Evolutionary conservation across 179 eudicot species (phyloP), one percentile per base, ranked within the genome.

Genomic region (Kewa caespitosa): DNA sequence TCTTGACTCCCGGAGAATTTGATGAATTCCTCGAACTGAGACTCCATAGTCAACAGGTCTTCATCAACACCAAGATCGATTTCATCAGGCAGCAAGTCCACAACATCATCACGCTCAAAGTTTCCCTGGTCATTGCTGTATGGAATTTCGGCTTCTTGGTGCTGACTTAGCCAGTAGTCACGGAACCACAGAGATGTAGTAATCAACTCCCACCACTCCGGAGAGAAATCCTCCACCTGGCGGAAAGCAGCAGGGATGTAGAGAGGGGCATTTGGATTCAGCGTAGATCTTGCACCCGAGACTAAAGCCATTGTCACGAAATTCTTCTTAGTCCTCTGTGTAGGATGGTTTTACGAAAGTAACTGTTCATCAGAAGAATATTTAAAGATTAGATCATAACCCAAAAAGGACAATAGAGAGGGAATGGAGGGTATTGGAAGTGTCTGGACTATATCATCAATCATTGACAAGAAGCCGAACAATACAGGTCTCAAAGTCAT

Each of bases 201-300:
- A 69, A 95, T 87, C 79, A 92, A 83, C 18, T 92, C 83, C 86
- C 92, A 93, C 97, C 99, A 95, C 77, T 93, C 97, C 0, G 93
- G 91, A 1, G 97, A 93, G 80, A 90, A 95, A 77, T 95, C 97
- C 82, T 90, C 97, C 67, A 95, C 95, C 72, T 86, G 91, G 43
- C 91, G 87, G 59, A 89, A 81, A 8, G 90, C 91, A 28, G 97
- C 88, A 22, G 99, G 99, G 74, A 95, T 80, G 81, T 84, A 95
- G 66, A 89, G 84, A 6, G 99, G 97, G 2, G 99, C 97, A 68
- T 95, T 91, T 18, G 99, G 97, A 73, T 93, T 95, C 86, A 92
- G 78, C 1, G 88, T 83, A 23, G 98, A 94, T 73, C 89, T 82
- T 80, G 84, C 83, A 65, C 91, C 90, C 27, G 95, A 87, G 27